Evolutionary conservation across 192 early-diverging fungal genomes (phyloP), one percentile per base, ranked within the genome.

Genomic region (Linnemannia zychae): DNA sequence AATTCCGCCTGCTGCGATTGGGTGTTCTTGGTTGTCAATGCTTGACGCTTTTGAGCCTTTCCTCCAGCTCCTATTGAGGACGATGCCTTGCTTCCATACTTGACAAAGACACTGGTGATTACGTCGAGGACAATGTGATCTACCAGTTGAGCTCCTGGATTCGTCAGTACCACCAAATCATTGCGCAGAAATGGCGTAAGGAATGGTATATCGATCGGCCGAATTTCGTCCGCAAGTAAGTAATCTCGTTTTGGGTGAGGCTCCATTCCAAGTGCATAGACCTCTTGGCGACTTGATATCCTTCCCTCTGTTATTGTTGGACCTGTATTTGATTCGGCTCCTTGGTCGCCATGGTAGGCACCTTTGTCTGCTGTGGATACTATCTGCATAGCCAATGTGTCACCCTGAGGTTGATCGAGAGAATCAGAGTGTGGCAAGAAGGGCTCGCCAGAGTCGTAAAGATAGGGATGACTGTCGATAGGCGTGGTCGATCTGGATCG

Each of bases 381-480:
- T n/a, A n/a, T n/a, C n/a, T 9, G 4, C 40, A 9, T 44, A 44
- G 40, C 40, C 9, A 9, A 44, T 44, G 9, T 9, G 40, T 6
- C 40, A 6, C 40, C 40, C 3, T 9, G 40, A 44, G 9, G 3
- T 44, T 44, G 40, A 6, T 9, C 9, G 28, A 63, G 11, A 63
- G 28, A 12, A 3, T 7, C 38, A 15, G 40, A 3, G 24, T 1
- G 7, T 63, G 53, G 49, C n/a, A 13, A 12, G 66, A 70, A 57
- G 22, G 69, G 34, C 24, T 31, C 65, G 9, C 57, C 28, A 3
- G 73, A 46, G 18, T 75, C 73, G 50, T 84, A 78, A 7, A 33
- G 16, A 50, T 72, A 50, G 9, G 78, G 77, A 66, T 78, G 71
- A 24, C 82, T 84, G n/a, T 84, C 82, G 18, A 84, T 84, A 4